phyloP scores from a whole-genome alignment of 2,329 filamentous ascomycete genomes.

The Calonectria pseudoreteaudii region DNA sequence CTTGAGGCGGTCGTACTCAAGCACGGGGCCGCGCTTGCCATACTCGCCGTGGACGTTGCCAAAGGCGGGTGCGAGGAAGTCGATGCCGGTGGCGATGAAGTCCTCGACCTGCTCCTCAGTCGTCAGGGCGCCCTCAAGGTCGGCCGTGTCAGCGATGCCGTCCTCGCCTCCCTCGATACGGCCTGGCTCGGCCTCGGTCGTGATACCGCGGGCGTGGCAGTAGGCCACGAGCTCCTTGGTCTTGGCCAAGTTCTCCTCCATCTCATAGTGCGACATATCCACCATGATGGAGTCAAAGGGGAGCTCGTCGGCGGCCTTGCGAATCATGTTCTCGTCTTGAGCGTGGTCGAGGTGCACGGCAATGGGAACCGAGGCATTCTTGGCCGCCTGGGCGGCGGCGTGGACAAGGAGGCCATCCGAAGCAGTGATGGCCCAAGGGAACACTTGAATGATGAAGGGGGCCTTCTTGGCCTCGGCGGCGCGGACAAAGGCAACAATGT shows the following conservation, averaged over 20 bases:
- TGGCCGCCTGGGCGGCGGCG: constrained; percentile 66
- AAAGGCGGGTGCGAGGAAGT: constrained; percentile 80
- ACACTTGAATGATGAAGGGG: constrained; percentile 77
- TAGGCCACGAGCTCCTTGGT: constrained; percentile 23
- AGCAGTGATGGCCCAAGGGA: constrained; percentile 79
- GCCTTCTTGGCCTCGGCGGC: constrained; percentile 76
- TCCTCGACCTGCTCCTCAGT: constrained; percentile 77
- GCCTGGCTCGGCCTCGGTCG: constrained; percentile 32
- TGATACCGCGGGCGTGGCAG: constrained; percentile 28
- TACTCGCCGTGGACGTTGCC: constrained; percentile 83
- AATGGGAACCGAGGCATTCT: constrained; percentile 67
- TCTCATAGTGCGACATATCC: constrained; percentile 80
- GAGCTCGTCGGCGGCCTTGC: constrained; percentile 62
- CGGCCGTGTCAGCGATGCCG: constrained; percentile 71
- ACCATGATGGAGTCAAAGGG: constrained; percentile 81
- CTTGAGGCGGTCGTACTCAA: constrained; percentile 64
- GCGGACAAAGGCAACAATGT: constrained; percentile 74
- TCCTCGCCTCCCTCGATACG: constrained; percentile 68
- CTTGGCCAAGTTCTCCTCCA: constrained; percentile 71
- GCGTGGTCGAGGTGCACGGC: constrained; percentile 76
- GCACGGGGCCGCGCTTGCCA: constrained; percentile 70
- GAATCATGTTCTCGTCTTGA: constrained; percentile 68
- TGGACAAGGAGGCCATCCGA: constrained; percentile 58
- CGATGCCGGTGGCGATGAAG: constrained; percentile 78
- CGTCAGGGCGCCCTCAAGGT: constrained; percentile 62